Percentiles rank a stretch among this genome's conserved stretches.
phyloP scores from a whole-genome alignment of 352 stramenopile species.

The Phytophthora pini region DNA sequence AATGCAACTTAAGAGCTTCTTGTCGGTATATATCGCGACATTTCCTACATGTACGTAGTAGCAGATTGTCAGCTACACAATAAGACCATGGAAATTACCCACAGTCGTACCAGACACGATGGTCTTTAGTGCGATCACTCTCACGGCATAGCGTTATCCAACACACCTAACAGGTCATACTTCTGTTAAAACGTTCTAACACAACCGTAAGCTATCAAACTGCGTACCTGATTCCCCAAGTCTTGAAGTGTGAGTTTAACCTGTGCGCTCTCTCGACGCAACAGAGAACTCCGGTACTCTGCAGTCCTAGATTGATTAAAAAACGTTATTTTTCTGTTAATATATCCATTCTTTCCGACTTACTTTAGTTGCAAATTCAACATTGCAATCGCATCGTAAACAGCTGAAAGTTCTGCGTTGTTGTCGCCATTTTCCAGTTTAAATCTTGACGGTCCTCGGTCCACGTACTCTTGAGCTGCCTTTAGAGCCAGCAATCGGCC shows the following conservation, averaged over 20 bases:
- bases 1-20: conserved; percentile 18
- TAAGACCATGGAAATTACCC: background rate
- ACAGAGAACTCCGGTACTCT: conserved; percentile 5
- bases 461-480: conserved; percentile 18
- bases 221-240: conserved; percentile 27
- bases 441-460: conserved; percentile 19
- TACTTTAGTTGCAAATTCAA: conserved; percentile 33
- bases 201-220: background rate
- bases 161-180: conserved; percentile 13
- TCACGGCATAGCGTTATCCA: conserved; percentile 34
- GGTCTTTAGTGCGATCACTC: conserved; percentile 22
- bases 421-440: background rate
- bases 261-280: conserved; percentile 24
- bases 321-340: background rate
- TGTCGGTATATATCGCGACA: conserved; percentile 34
- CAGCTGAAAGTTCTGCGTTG: conserved; percentile 1
- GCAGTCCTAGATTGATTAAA: conserved; percentile 5
- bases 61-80: background rate
- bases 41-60: conserved; percentile 19
- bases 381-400: conserved; percentile 42
- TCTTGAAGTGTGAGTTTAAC: conserved; percentile 21
- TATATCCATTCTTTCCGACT: background rate
- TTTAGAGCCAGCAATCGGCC: conserved; percentile 32
- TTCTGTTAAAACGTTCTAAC: background rate
- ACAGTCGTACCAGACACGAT: conserved; percentile 30